Percentiles rank a stretch among this genome's conserved stretches.
These are phyloP conservation scores for Lactarius hatsudake DNA, from an alignment of 768 basidiomycete species.

Conservation along the genomic window DNA sequence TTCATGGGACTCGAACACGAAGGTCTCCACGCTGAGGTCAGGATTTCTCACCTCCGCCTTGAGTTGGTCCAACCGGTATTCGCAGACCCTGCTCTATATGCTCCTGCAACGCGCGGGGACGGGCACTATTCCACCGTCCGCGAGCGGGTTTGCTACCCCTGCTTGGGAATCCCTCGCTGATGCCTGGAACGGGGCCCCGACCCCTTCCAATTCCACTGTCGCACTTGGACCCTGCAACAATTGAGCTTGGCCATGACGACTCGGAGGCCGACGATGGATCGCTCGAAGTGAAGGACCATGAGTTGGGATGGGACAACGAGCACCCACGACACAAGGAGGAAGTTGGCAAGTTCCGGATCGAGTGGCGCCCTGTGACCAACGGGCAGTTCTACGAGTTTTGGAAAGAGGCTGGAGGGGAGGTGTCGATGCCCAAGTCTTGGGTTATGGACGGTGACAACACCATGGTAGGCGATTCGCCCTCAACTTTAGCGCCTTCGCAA, in stretches of 20 bases:
- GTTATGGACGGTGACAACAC: slow-evolving; percentile 48
- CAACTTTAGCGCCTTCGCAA: too few relatives aligned
- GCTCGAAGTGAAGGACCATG: slow-evolving; percentile 46
- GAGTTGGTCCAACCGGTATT: background rate
- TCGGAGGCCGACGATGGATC: slow-evolving; percentile 61
- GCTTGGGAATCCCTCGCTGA: slow-evolving; percentile 59
- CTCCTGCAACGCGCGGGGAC: slow-evolving; percentile 76
- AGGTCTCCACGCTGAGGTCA: slow-evolving; percentile 77
- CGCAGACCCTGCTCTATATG: slow-evolving; percentile 88
- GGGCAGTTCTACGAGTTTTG: slow-evolving; percentile 78
- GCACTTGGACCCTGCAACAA: slow-evolving; percentile 53
- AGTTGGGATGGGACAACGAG: slow-evolving; percentile 97
- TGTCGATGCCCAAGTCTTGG: slow-evolving; percentile 74
- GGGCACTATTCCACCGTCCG: slow-evolving; percentile 75
- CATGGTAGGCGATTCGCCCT: slow-evolving; percentile 39
- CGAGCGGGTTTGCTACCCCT: slow-evolving; percentile 70
- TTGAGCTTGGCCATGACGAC: slow-evolving; percentile 84
- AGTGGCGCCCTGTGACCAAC: slow-evolving; percentile 86
- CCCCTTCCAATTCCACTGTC: slow-evolving; percentile 45
- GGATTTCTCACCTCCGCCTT: background rate
- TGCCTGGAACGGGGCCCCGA: slow-evolving; percentile 48
- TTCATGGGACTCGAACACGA: slow-evolving; percentile 95
- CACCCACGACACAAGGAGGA: slow-evolving; percentile 60
- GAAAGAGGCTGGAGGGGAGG: slow-evolving; percentile 42
- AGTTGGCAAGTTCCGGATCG: slow-evolving; percentile 70